Evolutionary conservation across 352 stramenopile species (phyloP).

Genomic region (Phytophthora pluvialis): DNA sequence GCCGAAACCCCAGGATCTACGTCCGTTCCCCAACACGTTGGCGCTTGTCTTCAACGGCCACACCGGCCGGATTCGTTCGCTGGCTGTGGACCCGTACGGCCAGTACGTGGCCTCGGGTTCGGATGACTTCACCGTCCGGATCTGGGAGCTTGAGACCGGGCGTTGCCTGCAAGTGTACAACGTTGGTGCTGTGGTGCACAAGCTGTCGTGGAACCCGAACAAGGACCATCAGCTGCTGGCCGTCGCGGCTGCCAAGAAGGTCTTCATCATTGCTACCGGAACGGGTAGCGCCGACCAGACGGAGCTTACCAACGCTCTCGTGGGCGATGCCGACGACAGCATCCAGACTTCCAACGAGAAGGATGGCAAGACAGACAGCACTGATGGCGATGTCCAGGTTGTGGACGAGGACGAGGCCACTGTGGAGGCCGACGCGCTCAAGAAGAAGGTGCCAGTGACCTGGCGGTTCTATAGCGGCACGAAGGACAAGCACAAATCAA

Average conservation of each 20-base stretch:
- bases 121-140: slow-evolving; percentile 95
- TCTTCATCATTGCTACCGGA: slow-evolving; percentile 94
- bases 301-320: slow-evolving; percentile 95
- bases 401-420: slow-evolving; percentile 70
- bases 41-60: slow-evolving; percentile 91
- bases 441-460: slow-evolving; percentile 92
- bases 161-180: slow-evolving; percentile 94
- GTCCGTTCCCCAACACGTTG: slow-evolving; percentile 97
- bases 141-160: slow-evolving; percentile 98
- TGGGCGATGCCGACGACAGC: slow-evolving; percentile 84
- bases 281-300: slow-evolving; percentile 94
- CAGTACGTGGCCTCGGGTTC: slow-evolving; percentile 97
- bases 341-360: slow-evolving; percentile 55
- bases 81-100: slow-evolving; percentile 95
- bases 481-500: slow-evolving; percentile 81
- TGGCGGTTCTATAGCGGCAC: slow-evolving; percentile 90
- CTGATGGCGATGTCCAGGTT: slow-evolving; percentile 55
- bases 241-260: slow-evolving; percentile 91
- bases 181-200: slow-evolving; percentile 89
- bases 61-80: slow-evolving; percentile 90
- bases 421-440: slow-evolving; percentile 79
- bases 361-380: slow-evolving; percentile 42
- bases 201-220: slow-evolving; percentile 98
- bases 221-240: slow-evolving; percentile 95
- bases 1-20: slow-evolving; percentile 96